Evolutionary conservation across 139 green algal species (phyloP).

Genomic region (Tetradesmus lagerheimii): DNA sequence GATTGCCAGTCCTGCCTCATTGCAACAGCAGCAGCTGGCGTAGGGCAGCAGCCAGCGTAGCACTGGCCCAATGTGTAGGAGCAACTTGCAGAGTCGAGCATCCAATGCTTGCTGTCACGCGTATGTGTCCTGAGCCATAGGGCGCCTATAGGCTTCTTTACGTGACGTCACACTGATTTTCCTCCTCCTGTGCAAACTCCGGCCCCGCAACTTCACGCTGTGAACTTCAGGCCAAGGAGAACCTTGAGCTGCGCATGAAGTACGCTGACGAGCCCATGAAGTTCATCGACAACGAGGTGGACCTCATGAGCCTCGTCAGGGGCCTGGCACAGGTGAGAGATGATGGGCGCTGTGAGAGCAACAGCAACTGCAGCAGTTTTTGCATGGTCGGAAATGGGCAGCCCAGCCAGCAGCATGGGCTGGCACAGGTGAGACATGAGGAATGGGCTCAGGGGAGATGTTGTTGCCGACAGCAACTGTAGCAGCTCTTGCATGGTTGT

Average conservation of each 20-base stretch:
- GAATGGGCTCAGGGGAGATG: too few relatives aligned
- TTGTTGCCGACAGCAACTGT: too few relatives aligned
- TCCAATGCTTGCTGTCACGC: too few relatives aligned
- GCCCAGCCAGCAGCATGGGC: too few relatives aligned
- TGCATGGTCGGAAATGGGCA: too few relatives aligned
- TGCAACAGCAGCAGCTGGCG: neutral
- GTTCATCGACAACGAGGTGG: conserved; percentile 97
- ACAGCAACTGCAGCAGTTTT: neutral
- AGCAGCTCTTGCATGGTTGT: too few relatives aligned
- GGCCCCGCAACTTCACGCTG: neutral
- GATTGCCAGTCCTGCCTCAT: neutral
- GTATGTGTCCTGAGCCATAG: too few relatives aligned
- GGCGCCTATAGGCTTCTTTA: too few relatives aligned
- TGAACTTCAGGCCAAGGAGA: conserved; percentile 74
- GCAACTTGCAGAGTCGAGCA: neutral
- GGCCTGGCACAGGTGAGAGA: conserved; percentile 40
- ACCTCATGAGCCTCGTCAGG: conserved; percentile 71
- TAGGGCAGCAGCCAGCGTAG: neutral
- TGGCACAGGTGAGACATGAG: too few relatives aligned
- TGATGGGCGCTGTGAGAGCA: neutral
- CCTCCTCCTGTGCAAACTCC: neutral
- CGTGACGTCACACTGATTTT: too few relatives aligned
- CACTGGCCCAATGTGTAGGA: neutral
- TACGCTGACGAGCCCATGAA: conserved; percentile 87
- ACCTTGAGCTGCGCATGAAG: conserved; percentile 88